Conservation (phyloP, 208 protist species). For the Phytomonas francai region DNA sequence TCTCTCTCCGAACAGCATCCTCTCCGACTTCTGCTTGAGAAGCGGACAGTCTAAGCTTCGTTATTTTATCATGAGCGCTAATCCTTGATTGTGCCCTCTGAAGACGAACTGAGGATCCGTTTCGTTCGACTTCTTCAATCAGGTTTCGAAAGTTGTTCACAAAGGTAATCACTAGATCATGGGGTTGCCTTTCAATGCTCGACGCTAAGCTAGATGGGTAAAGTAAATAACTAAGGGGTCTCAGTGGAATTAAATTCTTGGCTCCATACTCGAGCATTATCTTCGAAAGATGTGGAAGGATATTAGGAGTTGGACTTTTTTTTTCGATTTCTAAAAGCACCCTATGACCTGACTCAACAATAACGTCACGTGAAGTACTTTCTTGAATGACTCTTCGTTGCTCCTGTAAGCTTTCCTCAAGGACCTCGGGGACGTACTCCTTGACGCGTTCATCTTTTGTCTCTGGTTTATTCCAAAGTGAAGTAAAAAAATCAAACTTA, state of each 20-base stretch:
- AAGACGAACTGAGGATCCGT: constrained; percentile 45
- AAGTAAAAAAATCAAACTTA: constrained; percentile 64
- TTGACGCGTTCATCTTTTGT: constrained; percentile 79
- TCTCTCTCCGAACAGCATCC: neutral
- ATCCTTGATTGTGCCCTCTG: neutral
- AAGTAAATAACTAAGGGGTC: constrained; percentile 76
- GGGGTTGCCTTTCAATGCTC: constrained; percentile 34
- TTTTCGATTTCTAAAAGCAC: constrained; percentile 74
- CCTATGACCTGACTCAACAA: constrained; percentile 77
- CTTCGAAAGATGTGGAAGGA: constrained; percentile 72
- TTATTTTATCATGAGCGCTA: neutral
- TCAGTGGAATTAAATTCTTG: constrained; percentile 74
- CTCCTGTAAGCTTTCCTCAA: constrained; percentile 73
- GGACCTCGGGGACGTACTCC: constrained; percentile 80
- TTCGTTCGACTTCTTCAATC: constrained; percentile 75
- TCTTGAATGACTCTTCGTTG: constrained; percentile 75
- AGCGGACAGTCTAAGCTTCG: neutral
- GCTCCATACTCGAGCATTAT: constrained; percentile 62
- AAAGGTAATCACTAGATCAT: constrained; percentile 71
- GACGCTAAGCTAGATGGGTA: constrained; percentile 52
- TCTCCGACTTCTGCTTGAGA: neutral
- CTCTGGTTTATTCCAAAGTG: constrained; percentile 75
- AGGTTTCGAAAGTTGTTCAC: constrained; percentile 72
- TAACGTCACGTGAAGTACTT: constrained; percentile 70
- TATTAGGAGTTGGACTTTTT: constrained; percentile 81